Evolutionary conservation across 805 yeast genomes (phyloP).

Genomic region (Yarrowia bubula): DNA sequence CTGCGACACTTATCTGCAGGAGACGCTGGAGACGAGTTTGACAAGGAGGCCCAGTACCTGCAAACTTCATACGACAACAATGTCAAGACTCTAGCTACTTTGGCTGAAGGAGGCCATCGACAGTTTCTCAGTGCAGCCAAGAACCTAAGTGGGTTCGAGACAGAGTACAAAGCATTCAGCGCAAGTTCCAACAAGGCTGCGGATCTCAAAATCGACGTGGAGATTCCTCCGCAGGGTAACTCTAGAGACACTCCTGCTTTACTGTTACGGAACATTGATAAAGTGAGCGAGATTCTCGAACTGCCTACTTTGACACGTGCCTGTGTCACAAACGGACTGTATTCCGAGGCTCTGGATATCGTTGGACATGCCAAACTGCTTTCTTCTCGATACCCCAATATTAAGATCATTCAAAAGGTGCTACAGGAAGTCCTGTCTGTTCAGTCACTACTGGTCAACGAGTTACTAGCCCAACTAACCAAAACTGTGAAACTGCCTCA

Average conservation of each 20-base stretch:
- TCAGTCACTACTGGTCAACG: slow-evolving; percentile 62
- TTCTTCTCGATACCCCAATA: slow-evolving; percentile 63
- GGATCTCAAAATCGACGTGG: slow-evolving; percentile 4
- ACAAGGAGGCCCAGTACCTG: slow-evolving; percentile 11
- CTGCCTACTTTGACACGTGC: slow-evolving; percentile 78
- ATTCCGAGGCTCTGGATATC: slow-evolving; percentile 84
- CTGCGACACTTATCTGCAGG: slow-evolving; percentile 13
- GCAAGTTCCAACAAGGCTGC: neutral
- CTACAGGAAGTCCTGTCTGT: slow-evolving; percentile 51
- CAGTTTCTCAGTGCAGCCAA: slow-evolving; percentile 21
- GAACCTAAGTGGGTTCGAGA: slow-evolving; percentile 8
- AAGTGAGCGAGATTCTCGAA: slow-evolving; percentile 73
- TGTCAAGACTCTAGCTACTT: slow-evolving; percentile 19
- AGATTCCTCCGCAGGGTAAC: neutral
- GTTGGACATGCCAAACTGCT: slow-evolving; percentile 71
- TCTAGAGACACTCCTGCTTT: slow-evolving; percentile 28
- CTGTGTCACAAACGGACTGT: slow-evolving; percentile 84
- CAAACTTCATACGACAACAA: slow-evolving; percentile 11
- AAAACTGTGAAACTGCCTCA: slow-evolving; percentile 79
- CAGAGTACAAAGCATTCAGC: neutral
- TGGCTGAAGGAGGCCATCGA: slow-evolving; percentile 23
- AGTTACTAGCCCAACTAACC: slow-evolving; percentile 63
- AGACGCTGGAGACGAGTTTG: slow-evolving; percentile 12
- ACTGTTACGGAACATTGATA: slow-evolving; percentile 53
- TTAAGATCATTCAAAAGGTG: slow-evolving; percentile 52